phyloP scores from a whole-genome alignment of 495 filamentous ascomycete genomes.

The Penicillium samsonianum region DNA sequence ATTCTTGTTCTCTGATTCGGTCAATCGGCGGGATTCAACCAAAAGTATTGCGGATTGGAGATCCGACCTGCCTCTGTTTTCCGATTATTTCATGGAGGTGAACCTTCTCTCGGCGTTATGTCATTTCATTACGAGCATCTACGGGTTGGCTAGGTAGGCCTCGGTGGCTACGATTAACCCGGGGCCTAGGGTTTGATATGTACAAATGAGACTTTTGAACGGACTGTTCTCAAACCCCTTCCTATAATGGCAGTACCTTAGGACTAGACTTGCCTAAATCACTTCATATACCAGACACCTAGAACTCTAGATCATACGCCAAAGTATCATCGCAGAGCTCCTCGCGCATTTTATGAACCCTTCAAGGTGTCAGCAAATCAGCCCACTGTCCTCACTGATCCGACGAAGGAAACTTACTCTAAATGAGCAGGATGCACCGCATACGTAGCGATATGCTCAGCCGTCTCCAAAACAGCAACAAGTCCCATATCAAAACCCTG shows the following conservation, averaged over 20 bases:
- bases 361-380: constrained; percentile 18
- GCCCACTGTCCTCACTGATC: background rate
- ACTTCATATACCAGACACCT: background rate
- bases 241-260: background rate
- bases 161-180: constrained; percentile 4
- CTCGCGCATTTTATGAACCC: constrained; percentile 44
- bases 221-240: background rate
- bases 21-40: constrained; percentile 20
- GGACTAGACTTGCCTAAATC: too few species aligned
- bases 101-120: constrained; percentile 26
- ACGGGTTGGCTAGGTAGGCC: constrained; percentile 8
- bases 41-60: constrained; percentile 33
- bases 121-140: constrained; percentile 23
- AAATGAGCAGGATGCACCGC: constrained; percentile 42
- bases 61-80: constrained; percentile 14
- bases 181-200: constrained; percentile 9
- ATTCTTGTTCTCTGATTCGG: constrained; percentile 22
- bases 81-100: constrained; percentile 20
- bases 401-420: constrained; percentile 31
- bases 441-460: constrained; percentile 41
- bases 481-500: constrained; percentile 47
- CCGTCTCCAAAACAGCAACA: constrained; percentile 43
- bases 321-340: constrained; percentile 48
- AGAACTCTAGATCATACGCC: constrained; percentile 50
- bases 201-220: constrained; percentile 13